Base-by-base conservation (phyloP, 768 basidiomycete genomes). In the Bullera alba region DNA sequence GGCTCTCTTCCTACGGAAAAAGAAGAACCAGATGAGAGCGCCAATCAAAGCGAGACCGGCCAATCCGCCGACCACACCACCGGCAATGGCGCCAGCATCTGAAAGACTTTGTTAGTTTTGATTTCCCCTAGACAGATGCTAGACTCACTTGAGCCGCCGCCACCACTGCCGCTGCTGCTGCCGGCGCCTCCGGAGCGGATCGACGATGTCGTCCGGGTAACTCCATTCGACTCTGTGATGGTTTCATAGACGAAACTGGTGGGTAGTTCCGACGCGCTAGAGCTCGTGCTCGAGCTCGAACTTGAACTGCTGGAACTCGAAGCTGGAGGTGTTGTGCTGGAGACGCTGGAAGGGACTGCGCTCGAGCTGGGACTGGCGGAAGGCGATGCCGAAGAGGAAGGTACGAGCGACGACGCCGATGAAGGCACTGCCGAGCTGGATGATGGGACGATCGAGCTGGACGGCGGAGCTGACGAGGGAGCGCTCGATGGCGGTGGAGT, bases 21-120 rank as follows among this genome's bases (percentile, higher is more conserved):
- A 53, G 50, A 66, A 62, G 61, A 69, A 68, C 57, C 61, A 62
- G 21, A 66, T 29, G 6, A 72, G 53, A 0, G 46, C 48, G 19
- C 53, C 56, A 14, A 70, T 48, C 17, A 65, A 28, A 1, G 63
- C 54, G 0, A 66, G 49, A 39, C 56, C 68, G 6, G 50, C 65
- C 3, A 72, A 46, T 28, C 70, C 70, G 10, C 70, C 70, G 4
- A 72, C 54, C n/a, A 70, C 70, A 34, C 66, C 68, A 23, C 70
- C 70, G 23, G 60, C 70, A 37, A 72, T 70, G 0, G 66, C 64
- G 23, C 64, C 64, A 32, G 50, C 48, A 42, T 65, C 59, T 63
- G 17, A 12, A 3, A 21, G 27, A 16, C 27, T 21, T 14, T 10
- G 42, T 14, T 25, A 21, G 28, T 6, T 21, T 12, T 10, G 12